Evolutionary conservation across 2,329 filamentous ascomycete species (phyloP).

Genomic region (Claviceps humidiphila): DNA sequence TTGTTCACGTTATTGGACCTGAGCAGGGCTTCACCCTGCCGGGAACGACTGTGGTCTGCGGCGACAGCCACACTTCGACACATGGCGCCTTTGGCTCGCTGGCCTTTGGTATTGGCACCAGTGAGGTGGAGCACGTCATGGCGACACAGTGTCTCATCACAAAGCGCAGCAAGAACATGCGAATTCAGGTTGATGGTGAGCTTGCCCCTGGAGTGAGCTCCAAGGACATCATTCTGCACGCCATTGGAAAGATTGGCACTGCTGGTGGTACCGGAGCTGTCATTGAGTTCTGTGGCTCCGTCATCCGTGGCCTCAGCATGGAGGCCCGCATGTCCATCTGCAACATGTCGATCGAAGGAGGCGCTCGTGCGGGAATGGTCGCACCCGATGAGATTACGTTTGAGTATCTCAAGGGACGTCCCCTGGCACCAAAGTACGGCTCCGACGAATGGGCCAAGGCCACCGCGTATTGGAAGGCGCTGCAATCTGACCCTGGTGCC

Average conservation of each 20-base stretch:
- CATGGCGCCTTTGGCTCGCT: conserved; percentile 93
- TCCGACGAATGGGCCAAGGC: conserved; percentile 86
- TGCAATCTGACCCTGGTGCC: conserved; percentile 77
- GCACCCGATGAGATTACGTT: conserved; percentile 90
- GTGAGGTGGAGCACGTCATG: conserved; percentile 95
- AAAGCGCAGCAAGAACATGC: conserved; percentile 96
- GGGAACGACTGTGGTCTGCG: conserved; percentile 91
- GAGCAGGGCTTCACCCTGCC: conserved; percentile 98
- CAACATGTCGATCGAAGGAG: conserved; percentile 98
- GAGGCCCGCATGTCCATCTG: conserved; percentile 98
- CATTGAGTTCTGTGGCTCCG: conserved; percentile 94
- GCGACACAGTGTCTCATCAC: conserved; percentile 94
- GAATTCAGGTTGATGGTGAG: conserved; percentile 85
- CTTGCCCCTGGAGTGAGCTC: conserved; percentile 84
- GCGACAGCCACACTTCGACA: conserved; percentile 95
- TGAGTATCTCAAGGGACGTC: conserved; percentile 84
- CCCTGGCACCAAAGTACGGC: conserved; percentile 72
- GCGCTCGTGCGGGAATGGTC: conserved; percentile 91
- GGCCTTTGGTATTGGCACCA: conserved; percentile 94
- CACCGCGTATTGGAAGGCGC: conserved; percentile 70
- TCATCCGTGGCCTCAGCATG: conserved; percentile 81
- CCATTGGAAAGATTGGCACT: conserved; percentile 87
- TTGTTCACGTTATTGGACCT: conserved; percentile 95
- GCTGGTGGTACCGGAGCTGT: conserved; percentile 89
- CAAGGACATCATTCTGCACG: conserved; percentile 88